Conservation (phyloP, 768 basidiomycete genomes). For the Rhizopogon vinicolor region DNA sequence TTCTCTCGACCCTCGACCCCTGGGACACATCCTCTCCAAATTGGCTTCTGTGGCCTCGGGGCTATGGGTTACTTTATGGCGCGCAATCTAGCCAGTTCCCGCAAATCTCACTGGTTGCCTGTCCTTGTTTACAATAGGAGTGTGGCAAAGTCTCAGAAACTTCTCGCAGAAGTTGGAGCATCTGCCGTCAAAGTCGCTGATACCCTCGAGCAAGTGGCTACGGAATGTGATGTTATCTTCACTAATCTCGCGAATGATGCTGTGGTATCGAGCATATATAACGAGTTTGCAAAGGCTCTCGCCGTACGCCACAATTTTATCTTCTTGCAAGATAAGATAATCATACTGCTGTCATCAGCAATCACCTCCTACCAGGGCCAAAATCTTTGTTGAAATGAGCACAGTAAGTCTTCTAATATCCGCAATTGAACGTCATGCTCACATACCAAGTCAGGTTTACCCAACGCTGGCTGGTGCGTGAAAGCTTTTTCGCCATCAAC, state of each 20-base stretch:
- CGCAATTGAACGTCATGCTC: not conserved
- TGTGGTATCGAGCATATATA: slow-evolving; percentile 60
- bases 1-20: slow-evolving; percentile 63
- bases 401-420: slow-evolving; percentile 51
- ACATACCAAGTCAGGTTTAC: slow-evolving; percentile 40
- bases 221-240: slow-evolving; percentile 70
- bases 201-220: slow-evolving; percentile 52
- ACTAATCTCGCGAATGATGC: slow-evolving; percentile 71
- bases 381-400: slow-evolving; percentile 83
- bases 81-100: slow-evolving; percentile 65
- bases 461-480: slow-evolving; percentile 44
- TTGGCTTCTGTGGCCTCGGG: slow-evolving; percentile 50
- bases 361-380: slow-evolving; percentile 42
- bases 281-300: slow-evolving; percentile 53
- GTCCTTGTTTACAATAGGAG: slow-evolving; percentile 79
- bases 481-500: not conserved
- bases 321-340: not conserved
- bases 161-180: slow-evolving; percentile 51
- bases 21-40: slow-evolving; percentile 26
- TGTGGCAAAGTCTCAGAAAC: slow-evolving; percentile 50
- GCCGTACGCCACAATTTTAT: slow-evolving; percentile 33
- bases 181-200: slow-evolving; percentile 52
- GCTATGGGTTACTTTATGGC: slow-evolving; percentile 78
- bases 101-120: slow-evolving; percentile 40
- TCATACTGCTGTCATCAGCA: slow-evolving; percentile 24